These are phyloP conservation scores for Exophiala sp. DNA, from an alignment of 2,329 filamentous ascomycete genomes.

Conservation along the genomic window DNA sequence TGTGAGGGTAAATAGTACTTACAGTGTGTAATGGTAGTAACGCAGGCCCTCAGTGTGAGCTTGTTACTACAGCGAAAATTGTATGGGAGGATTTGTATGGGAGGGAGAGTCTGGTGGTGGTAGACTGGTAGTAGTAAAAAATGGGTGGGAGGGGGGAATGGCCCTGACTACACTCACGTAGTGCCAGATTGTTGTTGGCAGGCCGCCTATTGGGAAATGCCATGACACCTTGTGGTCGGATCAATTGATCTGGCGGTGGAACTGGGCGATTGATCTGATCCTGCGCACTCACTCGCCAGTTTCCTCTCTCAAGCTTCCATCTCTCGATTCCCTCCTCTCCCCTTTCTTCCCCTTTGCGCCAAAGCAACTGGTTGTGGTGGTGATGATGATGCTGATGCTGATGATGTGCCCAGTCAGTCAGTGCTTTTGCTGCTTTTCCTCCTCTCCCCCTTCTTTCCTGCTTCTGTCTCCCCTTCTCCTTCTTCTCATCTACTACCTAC, in stretches of 20 bases:
- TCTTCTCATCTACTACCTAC: no score
- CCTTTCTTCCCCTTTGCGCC: not conserved
- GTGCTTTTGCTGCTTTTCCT: not conserved
- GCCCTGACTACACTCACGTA: no score
- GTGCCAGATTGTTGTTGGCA: no score
- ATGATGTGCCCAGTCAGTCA: not conserved
- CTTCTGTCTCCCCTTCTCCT: not conserved
- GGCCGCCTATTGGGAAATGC: no score
- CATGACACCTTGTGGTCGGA: not conserved
- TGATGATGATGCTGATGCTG: no score
- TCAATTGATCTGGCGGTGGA: not conserved
- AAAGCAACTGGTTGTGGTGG: not conserved
- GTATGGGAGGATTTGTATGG: constrained; percentile 5
- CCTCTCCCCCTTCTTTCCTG: not conserved
- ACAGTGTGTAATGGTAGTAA: constrained; percentile 15
- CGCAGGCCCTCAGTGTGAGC: constrained; percentile 7
- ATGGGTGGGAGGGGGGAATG: constrained; percentile 2
- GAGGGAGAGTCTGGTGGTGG: constrained; percentile 9
- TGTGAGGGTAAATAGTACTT: constrained; percentile 21
- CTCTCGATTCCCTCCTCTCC: not conserved
- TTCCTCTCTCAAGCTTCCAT: constrained; percentile 3
- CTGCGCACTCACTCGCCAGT: not conserved
- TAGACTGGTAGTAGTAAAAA: not conserved
- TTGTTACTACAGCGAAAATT: constrained; percentile 5
- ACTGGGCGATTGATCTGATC: not conserved